Base-by-base conservation (phyloP, 208 protist genomes). In the Acanthamoeba castellanii region DNA sequence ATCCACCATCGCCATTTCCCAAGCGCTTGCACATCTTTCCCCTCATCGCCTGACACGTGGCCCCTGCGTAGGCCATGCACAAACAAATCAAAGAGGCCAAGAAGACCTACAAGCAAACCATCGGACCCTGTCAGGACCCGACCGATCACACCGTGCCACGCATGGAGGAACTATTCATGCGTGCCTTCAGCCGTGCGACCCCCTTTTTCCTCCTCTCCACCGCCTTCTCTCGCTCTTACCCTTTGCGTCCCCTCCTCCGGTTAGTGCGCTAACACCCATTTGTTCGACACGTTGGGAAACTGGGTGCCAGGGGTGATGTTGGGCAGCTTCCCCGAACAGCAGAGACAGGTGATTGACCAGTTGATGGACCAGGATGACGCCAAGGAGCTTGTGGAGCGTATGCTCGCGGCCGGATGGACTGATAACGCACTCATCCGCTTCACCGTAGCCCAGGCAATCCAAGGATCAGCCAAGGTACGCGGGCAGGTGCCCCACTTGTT, bases 141-240 rank as follows among this genome's bases (percentile, higher is more conserved):
- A 34, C 42, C 14, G 76, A 85, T 25, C 42, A 34, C 76, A 57
- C 42, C 25, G 76, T 85, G 47, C 76, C 34, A 0, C 9, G n/a
- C 42, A 57, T 85, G 45, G 76, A 85, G 47, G 45, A 85, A 37
- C 76, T 85, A 16, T 85, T 85, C 76, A 50, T 85, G 76, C 76
- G 76, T 8, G 76, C 76, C 76, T 85, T 85, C 37, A 50, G 32
- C 27, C 37, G 72, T 85, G n/a, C 34, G 9, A 5, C 7, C 68
- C 7, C 5, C 32, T 20, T 55, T 18, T 9, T 18, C 50, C 7
- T 55, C 6, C 0, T 55, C 3, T 9, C 11, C 47, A 11, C 11
- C 47, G 50, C 14, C 20, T 27, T n/a, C n/a, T 27, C 59, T 66
- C 59, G 20, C 59, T 66, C n/a, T n/a, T n/a, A n/a, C n/a, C n/a